Evolutionary conservation across 495 filamentous ascomycete genomes (phyloP), one percentile per base, ranked within the genome.

Genomic region (Cryomyces minteri): DNA sequence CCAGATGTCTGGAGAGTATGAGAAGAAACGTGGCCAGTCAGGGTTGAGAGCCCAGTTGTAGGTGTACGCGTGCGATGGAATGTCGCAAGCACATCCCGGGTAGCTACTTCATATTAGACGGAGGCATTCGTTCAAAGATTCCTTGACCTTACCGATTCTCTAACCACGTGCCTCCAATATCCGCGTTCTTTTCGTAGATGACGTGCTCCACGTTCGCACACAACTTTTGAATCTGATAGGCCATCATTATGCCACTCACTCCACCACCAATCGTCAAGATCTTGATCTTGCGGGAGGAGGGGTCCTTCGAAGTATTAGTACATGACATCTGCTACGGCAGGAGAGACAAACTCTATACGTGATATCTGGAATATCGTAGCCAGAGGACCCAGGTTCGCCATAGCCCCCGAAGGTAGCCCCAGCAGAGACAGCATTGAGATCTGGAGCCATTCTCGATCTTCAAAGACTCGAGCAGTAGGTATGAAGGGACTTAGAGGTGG

Each of bases 21-120:
- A 59, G 37, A 57, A 58, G 46, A 53, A 65, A 11, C 58, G 45
- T 6, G 62, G 59, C 64, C 62, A 67, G 41, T 66, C 61, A 4
- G 63, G 56, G 34, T 60, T 58, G 5, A 54, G 47, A 5, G 61
- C 64, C 46, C 65, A 67, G 25, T 54, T 54, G 48, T 53, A 63
- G 1, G 61, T 61, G 44, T 66, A 67, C 4, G 58, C 58, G 40
- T 66, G 63, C 28, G 31, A 44, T 4, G 61, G 61, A 14, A 62
- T 48, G 31, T 59, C 58, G 36, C 58, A 54, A 5, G 54, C 57
- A 29, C 39, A 47, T 0, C 52, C 58, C 2, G 60, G 60, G 41
- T 58, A 58, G 1, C 18, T 50, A 50, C 14, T 54, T 55, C 30
- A 40, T 38, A 11, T 18, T 9, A 9, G 11, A 46, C 1, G 37